Evolutionary conservation across 1,284 basidiomycete species (phyloP).

Genomic region (Cystobasidium pallidum): DNA sequence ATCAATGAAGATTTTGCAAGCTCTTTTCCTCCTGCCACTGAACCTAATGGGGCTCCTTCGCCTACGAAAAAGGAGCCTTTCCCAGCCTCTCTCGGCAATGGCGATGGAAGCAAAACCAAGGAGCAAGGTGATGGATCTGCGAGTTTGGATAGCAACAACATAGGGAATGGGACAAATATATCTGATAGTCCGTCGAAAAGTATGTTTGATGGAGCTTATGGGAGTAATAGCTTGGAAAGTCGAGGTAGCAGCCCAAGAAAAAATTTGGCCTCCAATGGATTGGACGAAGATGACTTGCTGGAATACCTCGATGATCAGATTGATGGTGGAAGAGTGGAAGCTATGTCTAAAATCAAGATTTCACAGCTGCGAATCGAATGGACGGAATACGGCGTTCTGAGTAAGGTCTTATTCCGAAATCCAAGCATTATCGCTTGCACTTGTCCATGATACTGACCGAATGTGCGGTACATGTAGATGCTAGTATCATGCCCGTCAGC

Average conservation of each 20-base stretch:
- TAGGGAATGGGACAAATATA: constrained; percentile 4
- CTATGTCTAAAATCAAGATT: constrained; percentile 9
- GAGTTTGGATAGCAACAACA: neutral
- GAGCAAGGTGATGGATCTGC: constrained; percentile 1
- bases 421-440: too few relatives aligned
- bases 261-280: neutral
- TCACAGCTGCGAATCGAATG: constrained; percentile 24
- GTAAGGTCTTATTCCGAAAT: neutral
- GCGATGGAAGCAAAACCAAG: too few relatives aligned
- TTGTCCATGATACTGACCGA: neutral
- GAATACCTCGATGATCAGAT: constrained; percentile 12
- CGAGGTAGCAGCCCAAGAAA: constrained; percentile 26
- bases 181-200: constrained; percentile 29
- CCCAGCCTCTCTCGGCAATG: neutral
- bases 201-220: constrained; percentile 21
- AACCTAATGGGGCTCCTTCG: constrained; percentile 22
- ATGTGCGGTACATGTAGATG: neutral
- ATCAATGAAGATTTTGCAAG: constrained; percentile 22
- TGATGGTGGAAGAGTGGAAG: constrained; percentile 9
- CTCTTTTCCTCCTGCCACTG: constrained; percentile 10
- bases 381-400: constrained; percentile 24
- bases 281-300: constrained; percentile 12
- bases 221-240: constrained; percentile 1
- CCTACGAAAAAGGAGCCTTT: constrained; percentile 17
- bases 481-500: neutral